These are phyloP conservation scores for Zygosaccharomyces gambellarensis DNA, from an alignment of 805 yeast species.

Conservation along the genomic window DNA sequence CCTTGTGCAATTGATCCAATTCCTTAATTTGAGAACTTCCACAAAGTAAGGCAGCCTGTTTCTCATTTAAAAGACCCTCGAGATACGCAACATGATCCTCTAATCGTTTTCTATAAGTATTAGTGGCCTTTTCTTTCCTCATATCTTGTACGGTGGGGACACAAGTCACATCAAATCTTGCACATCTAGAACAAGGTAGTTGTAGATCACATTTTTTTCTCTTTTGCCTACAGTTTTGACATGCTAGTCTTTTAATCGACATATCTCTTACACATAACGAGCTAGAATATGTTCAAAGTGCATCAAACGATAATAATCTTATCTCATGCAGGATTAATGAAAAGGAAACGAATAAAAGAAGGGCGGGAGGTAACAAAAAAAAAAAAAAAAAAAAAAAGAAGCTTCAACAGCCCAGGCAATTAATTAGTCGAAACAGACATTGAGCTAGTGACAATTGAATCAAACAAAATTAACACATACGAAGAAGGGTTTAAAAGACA, in stretches of 20 bases:
- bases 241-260: slow-evolving; percentile 4
- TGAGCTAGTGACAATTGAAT: no score
- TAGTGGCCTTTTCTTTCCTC: slow-evolving; percentile 42
- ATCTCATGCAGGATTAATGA: not conserved
- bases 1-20: slow-evolving; percentile 3
- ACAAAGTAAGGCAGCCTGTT: not conserved
- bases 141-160: slow-evolving; percentile 39
- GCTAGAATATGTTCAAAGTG: not conserved
- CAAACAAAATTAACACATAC: no score
- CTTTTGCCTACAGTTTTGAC: slow-evolving; percentile 16
- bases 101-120: slow-evolving; percentile 39
- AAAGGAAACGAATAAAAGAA: no score
- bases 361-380: no score
- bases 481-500: no score
- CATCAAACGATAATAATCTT: not conserved
- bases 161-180: slow-evolving; percentile 39
- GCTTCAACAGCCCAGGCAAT: no score
- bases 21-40: not conserved
- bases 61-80: slow-evolving; percentile 8
- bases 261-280: not conserved
- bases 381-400: no score
- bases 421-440: no score
- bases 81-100: slow-evolving; percentile 23
- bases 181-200: slow-evolving; percentile 42
- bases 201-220: slow-evolving; percentile 40